A percentile compares a stretch with the other conserved stretches of the same genome.
These are phyloP conservation scores for Wallacemonas sp. DNA, from an alignment of 208 protist genomes.

Conservation along the genomic window DNA sequence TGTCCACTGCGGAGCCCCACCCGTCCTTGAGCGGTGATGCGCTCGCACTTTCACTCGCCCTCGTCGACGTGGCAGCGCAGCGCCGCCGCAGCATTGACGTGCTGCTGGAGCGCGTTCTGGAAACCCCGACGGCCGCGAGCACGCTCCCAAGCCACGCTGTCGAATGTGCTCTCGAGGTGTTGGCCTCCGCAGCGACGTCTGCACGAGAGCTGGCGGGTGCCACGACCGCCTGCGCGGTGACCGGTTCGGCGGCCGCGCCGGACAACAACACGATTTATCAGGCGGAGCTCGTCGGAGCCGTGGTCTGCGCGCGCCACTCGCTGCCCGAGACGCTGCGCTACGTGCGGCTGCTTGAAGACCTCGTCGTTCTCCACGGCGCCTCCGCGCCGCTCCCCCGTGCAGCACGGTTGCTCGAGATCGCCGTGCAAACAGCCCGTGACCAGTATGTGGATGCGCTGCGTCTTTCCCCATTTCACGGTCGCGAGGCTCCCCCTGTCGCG, in stretches of 20 bases:
- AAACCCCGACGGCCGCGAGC: conserved; percentile 20
- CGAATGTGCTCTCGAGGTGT: not conserved
- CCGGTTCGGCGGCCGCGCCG: conserved; percentile 23
- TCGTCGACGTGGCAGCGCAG: conserved; percentile 3
- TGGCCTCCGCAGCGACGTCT: not conserved
- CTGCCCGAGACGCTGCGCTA: conserved; percentile 69
- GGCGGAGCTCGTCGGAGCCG: conserved; percentile 54
- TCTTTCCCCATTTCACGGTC: not conserved
- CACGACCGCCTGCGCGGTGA: conserved; percentile 35
- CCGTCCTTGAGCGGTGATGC: conserved; percentile 9
- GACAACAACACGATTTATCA: conserved; percentile 27
- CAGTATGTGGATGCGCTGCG: not conserved
- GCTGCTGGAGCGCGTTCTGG: conserved; percentile 12
- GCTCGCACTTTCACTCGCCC: conserved; percentile 1
- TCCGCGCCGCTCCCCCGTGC: not conserved
- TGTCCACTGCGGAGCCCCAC: not conserved
- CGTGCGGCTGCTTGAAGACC: conserved; percentile 57
- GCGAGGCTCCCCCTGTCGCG: not conserved
- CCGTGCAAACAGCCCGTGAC: not conserved
- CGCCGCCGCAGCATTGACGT: not conserved
- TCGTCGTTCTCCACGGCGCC: conserved; percentile 16
- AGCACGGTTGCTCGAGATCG: not conserved
- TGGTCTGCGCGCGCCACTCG: conserved; percentile 54
- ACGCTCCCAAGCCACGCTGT: conserved; percentile 6
- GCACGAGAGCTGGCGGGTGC: conserved; percentile 23